Evolutionary conservation across 2,329 filamentous ascomycete genomes (phyloP), one percentile per base, ranked within the genome.

Genomic region (Aspergillus carbonarius): DNA sequence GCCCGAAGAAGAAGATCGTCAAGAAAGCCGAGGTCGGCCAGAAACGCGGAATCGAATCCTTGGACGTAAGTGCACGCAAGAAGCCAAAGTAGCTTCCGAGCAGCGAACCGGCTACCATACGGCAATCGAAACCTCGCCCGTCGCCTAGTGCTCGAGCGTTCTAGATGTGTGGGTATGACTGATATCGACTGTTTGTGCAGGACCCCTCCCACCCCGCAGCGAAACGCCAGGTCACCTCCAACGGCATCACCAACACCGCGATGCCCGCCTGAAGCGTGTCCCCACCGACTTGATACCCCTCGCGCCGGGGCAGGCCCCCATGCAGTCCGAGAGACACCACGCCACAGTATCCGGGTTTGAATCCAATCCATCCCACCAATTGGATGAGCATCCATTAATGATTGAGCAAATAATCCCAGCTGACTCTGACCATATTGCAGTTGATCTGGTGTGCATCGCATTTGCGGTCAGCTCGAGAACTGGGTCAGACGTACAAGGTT

Each of bases 1-100:
- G 81, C 59, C 81, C 82, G 15, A 79, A 81, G 75, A 88, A 85
- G 74, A 81, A 83, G 71, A 72, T 78, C 42, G 54, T 75, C 55
- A 76, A 74, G 65, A 76, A 71, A 57, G 46, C 68, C 62, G 69
- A 75, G 48, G 42, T 70, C 15, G 68, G 70, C 25, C 74, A 76
- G 61, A 78, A 78, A 61, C 70, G 76, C 62, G 65, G 63, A 62
- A 74, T 77, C 60, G 71, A 74, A 60, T 69, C 75, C 60, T 61
- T 78, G 62, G 75, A 78, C 71, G 76, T 78, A 78, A 78, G 76
- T 77, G 55, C 63, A 64, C 51, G 58, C 60, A 68, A 70, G 57
- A 64, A 66, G 53, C 59, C 59, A 66, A 63, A 62, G 49, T 61
- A 63, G 60, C 64, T 58, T 56, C 66, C 60, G 65, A 59, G 61